These are phyloP conservation scores for Erysimum cheiri DNA, from an alignment of 441 rosid species.

Conservation along the genomic window DNA sequence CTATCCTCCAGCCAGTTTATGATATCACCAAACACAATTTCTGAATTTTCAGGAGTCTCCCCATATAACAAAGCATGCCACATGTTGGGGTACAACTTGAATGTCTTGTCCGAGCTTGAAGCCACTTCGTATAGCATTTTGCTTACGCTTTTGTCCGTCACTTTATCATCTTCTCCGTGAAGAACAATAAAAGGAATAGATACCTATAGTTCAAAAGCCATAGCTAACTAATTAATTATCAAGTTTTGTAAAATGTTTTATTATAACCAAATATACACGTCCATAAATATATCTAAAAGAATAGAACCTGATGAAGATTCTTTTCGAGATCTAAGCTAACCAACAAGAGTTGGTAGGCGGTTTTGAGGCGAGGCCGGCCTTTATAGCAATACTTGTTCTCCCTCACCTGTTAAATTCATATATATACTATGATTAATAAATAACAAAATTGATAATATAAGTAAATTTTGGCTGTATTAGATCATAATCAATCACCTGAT, in stretches of 20 bases:
- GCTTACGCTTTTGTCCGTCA: constrained; percentile 67
- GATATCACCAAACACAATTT: constrained; percentile 68
- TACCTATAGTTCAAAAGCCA: constrained; percentile 49
- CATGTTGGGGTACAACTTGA: constrained; percentile 79
- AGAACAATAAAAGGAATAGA: constrained; percentile 74
- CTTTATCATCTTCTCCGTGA: constrained; percentile 85
- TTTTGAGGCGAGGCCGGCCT: constrained; percentile 74
- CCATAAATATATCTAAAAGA: not conserved
- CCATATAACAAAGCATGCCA: constrained; percentile 91
- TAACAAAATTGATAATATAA: not conserved
- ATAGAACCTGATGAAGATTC: constrained; percentile 59
- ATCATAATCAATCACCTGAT: constrained; percentile 52
- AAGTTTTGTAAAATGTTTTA: not conserved
- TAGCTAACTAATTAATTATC: not conserved
- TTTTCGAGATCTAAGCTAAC: constrained; percentile 63
- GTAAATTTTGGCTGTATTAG: not conserved
- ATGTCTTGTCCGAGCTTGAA: constrained; percentile 72
- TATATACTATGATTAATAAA: not conserved
- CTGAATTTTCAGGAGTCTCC: constrained; percentile 60
- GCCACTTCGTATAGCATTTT: constrained; percentile 55
- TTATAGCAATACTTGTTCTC: constrained; percentile 73
- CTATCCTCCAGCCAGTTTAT: constrained; percentile 66
- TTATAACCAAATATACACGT: not conserved
- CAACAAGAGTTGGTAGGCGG: constrained; percentile 64
- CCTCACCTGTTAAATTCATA: constrained; percentile 54